Evolutionary conservation across 345 rosid genomes (phyloP), one percentile per base, ranked within the genome.

Genomic region (Corchorus olitorius): DNA sequence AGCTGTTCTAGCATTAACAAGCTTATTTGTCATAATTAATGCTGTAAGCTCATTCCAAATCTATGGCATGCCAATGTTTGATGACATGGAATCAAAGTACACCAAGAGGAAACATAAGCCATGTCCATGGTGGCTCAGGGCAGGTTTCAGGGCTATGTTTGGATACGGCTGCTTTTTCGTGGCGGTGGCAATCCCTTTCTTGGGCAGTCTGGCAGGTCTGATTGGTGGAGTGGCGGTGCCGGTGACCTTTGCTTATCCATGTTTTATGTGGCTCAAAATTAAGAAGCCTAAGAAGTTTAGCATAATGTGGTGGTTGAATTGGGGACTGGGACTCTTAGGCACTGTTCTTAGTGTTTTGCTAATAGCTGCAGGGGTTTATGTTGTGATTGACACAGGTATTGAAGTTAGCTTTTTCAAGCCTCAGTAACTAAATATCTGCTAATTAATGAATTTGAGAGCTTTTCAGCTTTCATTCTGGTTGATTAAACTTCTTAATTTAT

Each of bases 231-330:
- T 89, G 4, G 87, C 86, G 3, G 74, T 90, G 79, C 90, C 87
- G 2, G 83, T 88, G 61, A 90, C 93, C 49, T 79, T 86, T 49
- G 84, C 89, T 4, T 90, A 83, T 65, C 91, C 91, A 11, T 81
- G 91, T 70, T 88, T 90, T 76, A 90, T 88, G 90, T 90, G 91
- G 90, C 76, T 90, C 34, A 80, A 83, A 64, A 79, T 88, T 67
- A 90, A 85, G 78, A 77, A 78, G 55, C 88, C 93, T 0, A 79
- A 78, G 54, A 43, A 45, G 66, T 72, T 72, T 10, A 74, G 87
- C 33, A 58, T 67, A 10, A 81, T 84, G 83, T 90, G 92, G 92
- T 80, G 80, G 54, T 56, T 88, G 46, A 87, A 88, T 70, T 81
- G 89, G 87, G 85, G 56, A 52, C 76, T 90, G 8, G 92, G 92